Base-by-base conservation (phyloP, 2,329 filamentous ascomycete species). In the Aspergillus versicolor region DNA sequence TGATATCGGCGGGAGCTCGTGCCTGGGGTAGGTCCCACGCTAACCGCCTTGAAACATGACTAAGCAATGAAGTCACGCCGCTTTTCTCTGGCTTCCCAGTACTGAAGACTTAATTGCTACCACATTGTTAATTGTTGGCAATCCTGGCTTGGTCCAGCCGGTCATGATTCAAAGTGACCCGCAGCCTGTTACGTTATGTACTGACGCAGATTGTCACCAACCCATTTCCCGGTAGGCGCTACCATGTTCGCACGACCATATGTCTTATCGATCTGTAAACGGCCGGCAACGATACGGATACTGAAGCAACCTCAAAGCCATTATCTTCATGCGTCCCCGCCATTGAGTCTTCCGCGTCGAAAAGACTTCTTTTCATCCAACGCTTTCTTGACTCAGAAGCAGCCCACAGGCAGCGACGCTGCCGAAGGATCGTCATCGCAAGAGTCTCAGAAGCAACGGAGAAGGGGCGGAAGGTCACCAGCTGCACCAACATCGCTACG, bases 401-500 rank as follows among this genome's bases (percentile, higher is more conserved):
- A 70, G 40, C 40, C 61, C 9, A 60, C 59, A 24, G 55, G 54
- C 13, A 62, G 61, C 8, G 63, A 67, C 24, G 45, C 53, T 5
- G 44, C 59, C 5, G 57, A 59, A 17, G 63, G 66, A 19, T 40
- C 52, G 12, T 37, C 52, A 15, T 37, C 55, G 15, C 37, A 56
- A 15, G 66, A 70, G 38, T 49, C 59, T 4, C 70, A 71, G 44
- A 71, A 73, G 17, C 68, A 76, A 65, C 80, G 79, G 66, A 78
- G 80, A 56, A 82, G 83, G 61, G 71, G 74, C 6, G 67, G 72
- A n/a, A 75, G 82, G 60, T 76, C 77, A 22, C 77, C 82, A 3
- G 79, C 81, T 22, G 77, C 84, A 44, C 89, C 91, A 63, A 89
- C 88, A 60, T 94, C 91, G 2, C 79, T 97, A 32, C 86, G 93